phyloP scores from a whole-genome alignment of 306 rosid species.

The Vigna unguiculata region DNA sequence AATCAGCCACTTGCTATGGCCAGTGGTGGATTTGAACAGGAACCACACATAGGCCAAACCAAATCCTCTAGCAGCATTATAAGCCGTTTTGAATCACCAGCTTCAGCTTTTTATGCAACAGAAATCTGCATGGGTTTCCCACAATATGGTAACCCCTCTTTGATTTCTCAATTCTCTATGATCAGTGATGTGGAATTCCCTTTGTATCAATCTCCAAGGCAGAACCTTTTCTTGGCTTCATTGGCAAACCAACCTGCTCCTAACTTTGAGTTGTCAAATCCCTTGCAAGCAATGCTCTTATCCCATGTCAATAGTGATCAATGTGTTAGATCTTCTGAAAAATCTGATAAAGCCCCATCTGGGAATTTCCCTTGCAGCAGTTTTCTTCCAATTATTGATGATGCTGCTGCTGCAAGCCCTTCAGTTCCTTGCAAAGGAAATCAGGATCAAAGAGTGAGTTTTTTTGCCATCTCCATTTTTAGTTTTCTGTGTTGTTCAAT shows the following conservation, averaged over 20 bases:
- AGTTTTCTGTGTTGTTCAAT: neutral
- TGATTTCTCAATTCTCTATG: slow-evolving; percentile 46
- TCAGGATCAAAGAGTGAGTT: slow-evolving; percentile 61
- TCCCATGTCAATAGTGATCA: slow-evolving; percentile 47
- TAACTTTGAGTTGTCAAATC: slow-evolving; percentile 55
- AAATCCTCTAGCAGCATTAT: slow-evolving; percentile 57
- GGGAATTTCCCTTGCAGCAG: slow-evolving; percentile 38
- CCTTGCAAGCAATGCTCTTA: slow-evolving; percentile 61
- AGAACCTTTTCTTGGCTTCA: slow-evolving; percentile 48
- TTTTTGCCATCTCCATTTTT: neutral
- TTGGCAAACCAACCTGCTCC: slow-evolving; percentile 46
- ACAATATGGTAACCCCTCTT: slow-evolving; percentile 50
- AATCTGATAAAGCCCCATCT: slow-evolving; percentile 40
- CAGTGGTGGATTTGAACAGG: slow-evolving; percentile 45
- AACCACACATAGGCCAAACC: slow-evolving; percentile 42
- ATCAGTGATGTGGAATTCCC: slow-evolving; percentile 54
- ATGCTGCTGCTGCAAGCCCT: slow-evolving; percentile 33
- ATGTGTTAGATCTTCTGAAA: slow-evolving; percentile 44
- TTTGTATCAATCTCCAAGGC: slow-evolving; percentile 55
- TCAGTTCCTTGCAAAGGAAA: slow-evolving; percentile 51
- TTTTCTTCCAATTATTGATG: slow-evolving; percentile 51
- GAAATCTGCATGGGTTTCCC: slow-evolving; percentile 80
- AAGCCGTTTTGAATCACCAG: slow-evolving; percentile 69
- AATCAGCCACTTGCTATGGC: slow-evolving; percentile 51
- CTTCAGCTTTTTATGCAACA: slow-evolving; percentile 73